Evolutionary conservation across 2,329 filamentous ascomycete genomes (phyloP), one percentile per base, ranked within the genome.

Genomic region (Elsinoe perseae): DNA sequence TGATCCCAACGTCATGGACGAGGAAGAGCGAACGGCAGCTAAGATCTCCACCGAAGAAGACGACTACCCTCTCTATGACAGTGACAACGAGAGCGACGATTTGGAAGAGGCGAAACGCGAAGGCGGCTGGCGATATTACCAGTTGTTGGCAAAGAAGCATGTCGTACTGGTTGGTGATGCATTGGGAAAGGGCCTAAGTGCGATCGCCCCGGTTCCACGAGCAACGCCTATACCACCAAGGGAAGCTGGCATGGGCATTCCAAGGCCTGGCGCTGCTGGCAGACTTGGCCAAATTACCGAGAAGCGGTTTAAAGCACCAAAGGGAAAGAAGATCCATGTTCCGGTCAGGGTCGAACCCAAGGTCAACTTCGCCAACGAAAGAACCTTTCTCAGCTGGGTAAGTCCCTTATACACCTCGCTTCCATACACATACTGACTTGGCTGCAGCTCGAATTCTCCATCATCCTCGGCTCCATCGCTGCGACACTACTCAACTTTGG

Each of bases 291-390:
- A 62, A 52, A 58, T 75, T 65, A 53, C 68, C 66, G 61, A 71
- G 58, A 76, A 75, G 67, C 65, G 72, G 9, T 77, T 90, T 74
- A 85, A 83, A 68, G 87, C 87, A 7, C 87, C 87, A 10, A 84
- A 82, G 69, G 87, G 87, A 55, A 92, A 91, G 81, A 73, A 88
- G 70, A 97, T 98, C 58, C 92, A 97, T 66, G 93, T 98, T 21
- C 92, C 92, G 12, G 86, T 97, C 56, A 84, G 93, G 50, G 91
- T 98, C 30, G 93, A 98, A 72, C 93, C 93, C 30, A 98, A 98
- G 74, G 93, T 98, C 52, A 95, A 90, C 71, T 95, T 98, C 68
- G 93, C 93, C 20, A 91, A 90, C 0, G 93, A 98, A 72, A 83
- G 93, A 61, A 98, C 93, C 0, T 98, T 96, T 73, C 80, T 98